A percentile compares a stretch with the other conserved stretches of the same genome.
Conservation (phyloP, 2,329 filamentous ascomycete species). For the Sarocladium brachiariae region DNA sequence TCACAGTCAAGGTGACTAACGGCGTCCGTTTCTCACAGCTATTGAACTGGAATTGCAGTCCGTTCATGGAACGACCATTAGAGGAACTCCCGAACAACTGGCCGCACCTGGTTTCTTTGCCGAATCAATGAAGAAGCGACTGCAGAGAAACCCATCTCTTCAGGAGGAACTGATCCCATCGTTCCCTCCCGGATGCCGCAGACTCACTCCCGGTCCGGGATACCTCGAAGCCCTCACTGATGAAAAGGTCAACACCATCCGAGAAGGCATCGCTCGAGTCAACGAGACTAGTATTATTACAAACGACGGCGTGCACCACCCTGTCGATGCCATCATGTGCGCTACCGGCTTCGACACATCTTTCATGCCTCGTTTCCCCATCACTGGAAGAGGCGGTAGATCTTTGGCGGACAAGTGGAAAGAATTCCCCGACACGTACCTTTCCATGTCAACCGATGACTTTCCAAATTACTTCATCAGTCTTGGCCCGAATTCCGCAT, state of each 20-base stretch:
- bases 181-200: slow-evolving; percentile 57
- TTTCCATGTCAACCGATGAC: slow-evolving; percentile 44
- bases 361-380: slow-evolving; percentile 44
- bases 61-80: slow-evolving; percentile 2
- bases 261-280: slow-evolving; percentile 24
- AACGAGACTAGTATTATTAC: slow-evolving; percentile 40
- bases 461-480: slow-evolving; percentile 51
- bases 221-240: slow-evolving; percentile 59
- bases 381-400: slow-evolving; percentile 38
- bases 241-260: slow-evolving; percentile 44
- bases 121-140: slow-evolving; percentile 43
- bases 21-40: not conserved
- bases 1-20: not conserved
- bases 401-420: slow-evolving; percentile 44
- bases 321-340: slow-evolving; percentile 49
- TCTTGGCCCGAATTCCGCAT: slow-evolving; percentile 32
- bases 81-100: slow-evolving; percentile 4
- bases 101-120: slow-evolving; percentile 14
- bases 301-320: slow-evolving; percentile 38
- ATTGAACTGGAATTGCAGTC: slow-evolving; percentile 6
- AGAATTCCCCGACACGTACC: slow-evolving; percentile 41
- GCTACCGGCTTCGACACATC: slow-evolving; percentile 52
- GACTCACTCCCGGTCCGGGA: slow-evolving; percentile 58
- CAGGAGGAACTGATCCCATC: slow-evolving; percentile 51
- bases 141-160: slow-evolving; percentile 49